Percentiles rank a stretch among this genome's conserved stretches.
Conservation (phyloP, 2,329 filamentous ascomycete genomes). For the Alternaria metachromatica region DNA sequence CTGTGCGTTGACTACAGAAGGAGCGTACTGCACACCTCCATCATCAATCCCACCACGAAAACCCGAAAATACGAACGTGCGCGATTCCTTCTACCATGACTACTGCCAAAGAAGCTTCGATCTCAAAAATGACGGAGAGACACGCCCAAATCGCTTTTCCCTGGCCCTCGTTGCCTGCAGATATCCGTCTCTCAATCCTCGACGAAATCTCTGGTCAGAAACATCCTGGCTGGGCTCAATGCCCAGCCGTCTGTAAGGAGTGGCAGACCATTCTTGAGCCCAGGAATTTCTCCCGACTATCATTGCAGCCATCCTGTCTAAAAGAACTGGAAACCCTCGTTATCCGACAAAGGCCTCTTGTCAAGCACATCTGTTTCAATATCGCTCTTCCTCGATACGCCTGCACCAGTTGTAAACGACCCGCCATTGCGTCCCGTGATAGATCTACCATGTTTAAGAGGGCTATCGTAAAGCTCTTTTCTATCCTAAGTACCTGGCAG, state of each 20-base stretch:
- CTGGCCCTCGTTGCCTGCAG: conserved; percentile 24
- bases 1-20: neutral
- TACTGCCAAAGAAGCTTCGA: neutral
- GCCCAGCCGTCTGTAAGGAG: conserved; percentile 28
- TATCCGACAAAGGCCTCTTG: conserved; percentile 29
- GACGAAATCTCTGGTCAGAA: conserved; percentile 25
- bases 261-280: conserved; percentile 27
- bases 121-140: neutral
- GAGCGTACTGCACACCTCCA: neutral
- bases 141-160: conserved; percentile 14
- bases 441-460: conserved; percentile 20
- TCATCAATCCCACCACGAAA: neutral
- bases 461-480: conserved; percentile 25
- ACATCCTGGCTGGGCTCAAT: conserved; percentile 25
- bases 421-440: conserved; percentile 12
- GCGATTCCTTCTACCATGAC: neutral
- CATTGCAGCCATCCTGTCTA: conserved; percentile 26
- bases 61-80: neutral
- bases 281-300: conserved; percentile 25
- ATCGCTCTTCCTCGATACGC: conserved; percentile 27
- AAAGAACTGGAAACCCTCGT: conserved; percentile 22
- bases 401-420: conserved; percentile 22
- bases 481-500: conserved; percentile 29
- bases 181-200: conserved; percentile 25
- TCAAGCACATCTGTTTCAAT: conserved; percentile 29